A percentile compares a stretch with the other conserved stretches of the same genome.
Conservation (phyloP, 192 early-diverging fungal genomes). For the Globomyces pollinis-pini region DNA sequence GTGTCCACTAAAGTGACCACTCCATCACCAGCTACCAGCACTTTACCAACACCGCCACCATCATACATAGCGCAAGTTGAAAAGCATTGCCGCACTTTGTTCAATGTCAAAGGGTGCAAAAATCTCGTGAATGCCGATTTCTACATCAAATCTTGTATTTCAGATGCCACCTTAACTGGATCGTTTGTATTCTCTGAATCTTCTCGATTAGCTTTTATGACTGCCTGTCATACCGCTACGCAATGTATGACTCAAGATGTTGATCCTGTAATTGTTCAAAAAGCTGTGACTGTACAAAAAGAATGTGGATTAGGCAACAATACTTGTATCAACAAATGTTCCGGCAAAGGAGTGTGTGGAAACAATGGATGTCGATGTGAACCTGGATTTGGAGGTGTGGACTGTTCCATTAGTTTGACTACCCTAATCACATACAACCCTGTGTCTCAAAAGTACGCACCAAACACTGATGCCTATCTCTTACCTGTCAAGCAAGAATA, state of each 20-base stretch:
- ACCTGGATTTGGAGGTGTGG: background rate
- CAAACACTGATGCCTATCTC: background rate
- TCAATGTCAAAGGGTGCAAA: background rate
- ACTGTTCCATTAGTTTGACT: conserved; percentile 8
- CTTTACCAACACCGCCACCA: background rate
- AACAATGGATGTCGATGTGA: background rate
- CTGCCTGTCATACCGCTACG: background rate
- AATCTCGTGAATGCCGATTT: background rate
- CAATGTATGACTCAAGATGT: background rate
- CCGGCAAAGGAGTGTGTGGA: conserved; percentile 4
- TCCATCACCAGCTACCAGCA: background rate
- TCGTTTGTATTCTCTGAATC: conserved; percentile 1
- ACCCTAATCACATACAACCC: conserved; percentile 4
- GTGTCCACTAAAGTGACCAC: background rate
- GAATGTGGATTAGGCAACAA: background rate
- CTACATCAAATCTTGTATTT: conserved; percentile 6
- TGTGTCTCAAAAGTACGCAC: background rate
- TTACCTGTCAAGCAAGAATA: background rate
- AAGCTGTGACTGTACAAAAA: background rate
- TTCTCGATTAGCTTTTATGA: background rate
- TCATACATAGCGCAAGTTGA: background rate
- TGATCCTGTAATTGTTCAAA: background rate
- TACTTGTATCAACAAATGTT: conserved; percentile 11
- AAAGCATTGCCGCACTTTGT: background rate
- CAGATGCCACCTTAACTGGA: background rate